phyloP scores from a whole-genome alignment of 2,329 filamentous ascomycete species.

The Arthrobotrys musiformis region DNA sequence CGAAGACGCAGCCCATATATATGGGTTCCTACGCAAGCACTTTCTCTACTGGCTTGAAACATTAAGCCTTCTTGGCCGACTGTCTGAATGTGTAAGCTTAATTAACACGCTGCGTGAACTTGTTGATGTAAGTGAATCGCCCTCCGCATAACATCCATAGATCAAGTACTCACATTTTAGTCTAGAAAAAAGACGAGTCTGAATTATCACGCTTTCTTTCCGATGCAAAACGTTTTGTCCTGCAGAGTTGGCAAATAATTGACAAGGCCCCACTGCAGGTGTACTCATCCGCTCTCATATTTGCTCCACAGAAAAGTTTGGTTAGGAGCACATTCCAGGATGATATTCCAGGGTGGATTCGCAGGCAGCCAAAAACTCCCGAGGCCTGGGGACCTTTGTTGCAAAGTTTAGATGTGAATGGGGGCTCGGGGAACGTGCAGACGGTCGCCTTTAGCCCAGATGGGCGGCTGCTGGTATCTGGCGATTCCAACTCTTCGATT shows the following conservation, averaged over 20 bases:
- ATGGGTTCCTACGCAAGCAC: not conserved
- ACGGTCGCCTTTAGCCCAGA: not conserved
- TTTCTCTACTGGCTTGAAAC: conserved; percentile 11
- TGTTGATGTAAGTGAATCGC: not conserved
- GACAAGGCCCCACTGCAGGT: conserved; percentile 16
- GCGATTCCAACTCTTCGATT: too few relatives aligned
- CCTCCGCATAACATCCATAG: conserved; percentile 61
- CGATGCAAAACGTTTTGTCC: conserved; percentile 7
- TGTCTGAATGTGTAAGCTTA: not conserved
- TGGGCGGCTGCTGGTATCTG: too few relatives aligned
- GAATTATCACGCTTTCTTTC: not conserved
- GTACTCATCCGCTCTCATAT: conserved; percentile 27
- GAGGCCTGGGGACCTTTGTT: too few relatives aligned
- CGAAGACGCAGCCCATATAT: not conserved
- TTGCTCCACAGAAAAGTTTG: conserved; percentile 18
- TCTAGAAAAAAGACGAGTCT: not conserved
- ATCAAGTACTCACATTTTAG: too few relatives aligned
- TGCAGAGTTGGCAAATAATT: not conserved
- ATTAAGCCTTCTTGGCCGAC: not conserved
- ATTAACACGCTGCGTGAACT: not conserved
- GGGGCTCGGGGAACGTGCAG: too few relatives aligned
- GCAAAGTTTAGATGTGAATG: too few relatives aligned
- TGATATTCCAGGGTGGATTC: not conserved
- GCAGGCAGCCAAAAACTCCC: too few relatives aligned
- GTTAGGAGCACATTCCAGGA: not conserved